Percentiles rank a stretch among this genome's conserved stretches.
phyloP scores from a whole-genome alignment of 768 basidiomycete species.

The Lactarius sanguifluus region DNA sequence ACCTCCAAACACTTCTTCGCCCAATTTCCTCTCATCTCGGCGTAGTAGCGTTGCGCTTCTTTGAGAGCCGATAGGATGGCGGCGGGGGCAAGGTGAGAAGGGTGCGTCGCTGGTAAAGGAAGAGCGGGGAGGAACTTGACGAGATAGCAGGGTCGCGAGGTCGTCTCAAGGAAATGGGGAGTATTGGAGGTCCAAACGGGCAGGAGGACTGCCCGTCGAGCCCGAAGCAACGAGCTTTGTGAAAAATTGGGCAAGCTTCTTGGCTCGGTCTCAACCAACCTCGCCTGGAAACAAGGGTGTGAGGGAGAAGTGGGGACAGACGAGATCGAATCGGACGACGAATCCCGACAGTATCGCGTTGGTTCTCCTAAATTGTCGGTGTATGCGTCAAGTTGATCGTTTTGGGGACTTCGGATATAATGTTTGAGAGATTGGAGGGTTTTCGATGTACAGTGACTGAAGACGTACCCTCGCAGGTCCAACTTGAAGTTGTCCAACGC shows the following conservation, averaged over 20 bases:
- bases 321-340: too few relatives aligned
- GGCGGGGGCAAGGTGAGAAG: slow-evolving; percentile 74
- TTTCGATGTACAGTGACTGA: not conserved
- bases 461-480: too few relatives aligned
- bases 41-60: slow-evolving; percentile 80
- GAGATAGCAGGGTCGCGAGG: slow-evolving; percentile 55
- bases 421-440: not conserved
- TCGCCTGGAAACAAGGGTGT: slow-evolving; percentile 43
- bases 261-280: slow-evolving; percentile 76
- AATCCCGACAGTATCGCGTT: slow-evolving; percentile 48
- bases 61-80: slow-evolving; percentile 62
- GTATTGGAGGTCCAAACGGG: slow-evolving; percentile 55
- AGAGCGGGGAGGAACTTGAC: slow-evolving; percentile 68
- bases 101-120: slow-evolving; percentile 76
- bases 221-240: slow-evolving; percentile 88
- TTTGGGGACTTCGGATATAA: too few relatives aligned
- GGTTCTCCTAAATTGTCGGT: slow-evolving; percentile 57
- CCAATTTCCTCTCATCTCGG: slow-evolving; percentile 86
- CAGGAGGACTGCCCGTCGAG: slow-evolving; percentile 70
- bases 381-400: slow-evolving; percentile 64
- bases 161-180: slow-evolving; percentile 56
- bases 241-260: slow-evolving; percentile 75
- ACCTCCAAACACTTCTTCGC: slow-evolving; percentile 69
- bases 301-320: not conserved
- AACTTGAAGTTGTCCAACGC: too few relatives aligned